Conservation (phyloP, 2,329 filamentous ascomycete species). For the Penicillium corylophilum region DNA sequence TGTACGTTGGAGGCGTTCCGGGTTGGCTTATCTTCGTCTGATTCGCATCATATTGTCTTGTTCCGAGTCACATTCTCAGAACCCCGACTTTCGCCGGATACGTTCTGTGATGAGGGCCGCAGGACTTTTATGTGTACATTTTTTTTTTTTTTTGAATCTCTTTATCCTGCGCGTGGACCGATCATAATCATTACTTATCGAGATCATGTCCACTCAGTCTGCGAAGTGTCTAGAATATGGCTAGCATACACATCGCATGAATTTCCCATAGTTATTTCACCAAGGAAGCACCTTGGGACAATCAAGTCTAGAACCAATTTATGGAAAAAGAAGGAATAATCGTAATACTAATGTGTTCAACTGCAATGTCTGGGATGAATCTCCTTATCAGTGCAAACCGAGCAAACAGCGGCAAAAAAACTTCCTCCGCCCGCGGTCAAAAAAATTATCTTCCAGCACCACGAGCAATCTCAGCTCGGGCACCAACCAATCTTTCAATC, state of each 20-base stretch:
- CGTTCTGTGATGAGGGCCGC: background rate
- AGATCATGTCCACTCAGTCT: background rate
- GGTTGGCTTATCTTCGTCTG: background rate
- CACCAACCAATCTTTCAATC: slow-evolving; percentile 9
- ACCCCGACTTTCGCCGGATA: background rate
- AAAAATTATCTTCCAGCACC: slow-evolving; percentile 30
- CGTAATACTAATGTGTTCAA: slow-evolving; percentile 10
- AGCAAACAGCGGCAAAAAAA: slow-evolving; percentile 37
- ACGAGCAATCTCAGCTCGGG: slow-evolving; percentile 22
- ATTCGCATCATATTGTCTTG: background rate
- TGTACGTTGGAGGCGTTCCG: slow-evolving; percentile 1
- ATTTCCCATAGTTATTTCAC: background rate
- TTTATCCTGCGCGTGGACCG: background rate
- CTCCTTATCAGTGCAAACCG: slow-evolving; percentile 29
- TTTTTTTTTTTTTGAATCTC: slow-evolving; percentile 2
- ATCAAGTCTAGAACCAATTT: background rate
- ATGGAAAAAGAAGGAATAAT: background rate
- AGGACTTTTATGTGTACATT: slow-evolving; percentile 10
- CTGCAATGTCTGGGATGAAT: slow-evolving; percentile 2
- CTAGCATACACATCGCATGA: background rate
- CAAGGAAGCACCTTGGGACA: background rate
- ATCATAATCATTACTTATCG: slow-evolving; percentile 2
- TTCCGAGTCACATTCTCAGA: background rate
- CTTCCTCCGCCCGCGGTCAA: slow-evolving; percentile 31
- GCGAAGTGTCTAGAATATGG: background rate